Evolutionary conservation across 352 stramenopile genomes (phyloP).

Genomic region (Phytophthora fragariae): DNA sequence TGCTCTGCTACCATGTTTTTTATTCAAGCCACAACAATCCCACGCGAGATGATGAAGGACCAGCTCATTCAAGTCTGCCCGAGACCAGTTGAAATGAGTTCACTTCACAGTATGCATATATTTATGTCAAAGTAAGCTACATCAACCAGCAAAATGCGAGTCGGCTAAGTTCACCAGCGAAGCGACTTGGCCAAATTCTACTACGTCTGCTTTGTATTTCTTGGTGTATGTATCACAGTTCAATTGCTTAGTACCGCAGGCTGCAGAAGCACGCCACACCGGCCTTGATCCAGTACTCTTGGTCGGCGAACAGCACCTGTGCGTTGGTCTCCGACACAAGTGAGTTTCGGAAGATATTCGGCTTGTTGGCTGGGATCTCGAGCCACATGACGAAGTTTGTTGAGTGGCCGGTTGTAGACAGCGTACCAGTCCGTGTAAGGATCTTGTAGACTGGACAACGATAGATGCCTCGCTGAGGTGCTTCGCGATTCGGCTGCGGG

Average conservation of each 20-base stretch:
- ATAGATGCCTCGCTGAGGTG: constrained; percentile 88
- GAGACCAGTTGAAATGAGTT: constrained; percentile 8
- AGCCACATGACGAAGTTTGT: constrained; percentile 98
- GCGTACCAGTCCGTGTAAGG: constrained; percentile 81
- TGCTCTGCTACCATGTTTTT: constrained; percentile 12
- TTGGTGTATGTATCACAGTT: neutral
- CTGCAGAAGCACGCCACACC: constrained; percentile 95
- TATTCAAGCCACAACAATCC: constrained; percentile 19
- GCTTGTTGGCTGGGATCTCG: constrained; percentile 90
- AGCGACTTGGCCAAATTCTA: neutral
- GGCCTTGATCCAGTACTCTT: constrained; percentile 96
- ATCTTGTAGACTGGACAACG: constrained; percentile 97
- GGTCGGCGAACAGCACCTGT: constrained; percentile 91
- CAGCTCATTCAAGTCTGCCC: neutral
- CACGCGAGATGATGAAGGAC: neutral
- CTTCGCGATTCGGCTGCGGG: constrained; percentile 79
- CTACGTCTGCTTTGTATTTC: neutral
- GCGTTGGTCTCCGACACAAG: constrained; percentile 94
- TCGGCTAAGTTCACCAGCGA: constrained; percentile 2
- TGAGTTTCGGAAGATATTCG: constrained; percentile 83
- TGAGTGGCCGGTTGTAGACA: constrained; percentile 52
- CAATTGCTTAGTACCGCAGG: constrained; percentile 85
- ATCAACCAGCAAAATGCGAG: constrained; percentile 10
- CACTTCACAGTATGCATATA: constrained; percentile 34
- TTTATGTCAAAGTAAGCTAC: constrained; percentile 44